A percentile compares a stretch with the other conserved stretches of the same genome.
Conservation (phyloP, 495 filamentous ascomycete species). For the Stereocaulon alpinum region DNA sequence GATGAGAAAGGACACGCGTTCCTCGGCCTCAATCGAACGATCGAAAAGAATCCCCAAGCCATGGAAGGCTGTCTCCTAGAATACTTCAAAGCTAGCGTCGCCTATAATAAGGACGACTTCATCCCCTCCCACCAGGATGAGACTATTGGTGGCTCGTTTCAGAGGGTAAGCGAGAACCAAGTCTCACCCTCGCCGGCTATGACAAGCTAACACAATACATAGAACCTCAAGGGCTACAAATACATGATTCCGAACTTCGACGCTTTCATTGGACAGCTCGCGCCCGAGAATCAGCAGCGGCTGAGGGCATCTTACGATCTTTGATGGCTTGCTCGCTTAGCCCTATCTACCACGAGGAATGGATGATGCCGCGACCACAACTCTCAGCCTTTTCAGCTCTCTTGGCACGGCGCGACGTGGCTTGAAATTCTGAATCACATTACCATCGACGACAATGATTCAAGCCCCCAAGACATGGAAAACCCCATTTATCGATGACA, state of each 20-base stretch:
- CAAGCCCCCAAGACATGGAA: background rate
- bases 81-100: conserved; percentile 77
- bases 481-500: background rate
- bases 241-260: conserved; percentile 77
- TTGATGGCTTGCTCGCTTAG: background rate
- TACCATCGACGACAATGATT: background rate
- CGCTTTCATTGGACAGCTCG: conserved; percentile 62
- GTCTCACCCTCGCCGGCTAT: conserved; percentile 6
- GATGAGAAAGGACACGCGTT: conserved; percentile 94
- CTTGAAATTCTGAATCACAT: background rate
- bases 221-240: conserved; percentile 78
- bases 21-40: conserved; percentile 75
- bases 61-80: conserved; percentile 77
- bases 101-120: conserved; percentile 51
- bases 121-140: conserved; percentile 36
- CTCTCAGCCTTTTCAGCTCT: conserved; percentile 2
- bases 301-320: conserved; percentile 32
- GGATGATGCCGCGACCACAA: background rate
- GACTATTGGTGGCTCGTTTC: conserved; percentile 41
- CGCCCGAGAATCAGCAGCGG: conserved; percentile 50
- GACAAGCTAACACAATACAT: conserved; percentile 8
- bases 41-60: conserved; percentile 78
- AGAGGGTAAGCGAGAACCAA: conserved; percentile 33
- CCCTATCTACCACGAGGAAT: background rate
- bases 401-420: conserved; percentile 3